Conservation (phyloP, 129 eudicot species). For the Centrapalus pauciflorus region DNA sequence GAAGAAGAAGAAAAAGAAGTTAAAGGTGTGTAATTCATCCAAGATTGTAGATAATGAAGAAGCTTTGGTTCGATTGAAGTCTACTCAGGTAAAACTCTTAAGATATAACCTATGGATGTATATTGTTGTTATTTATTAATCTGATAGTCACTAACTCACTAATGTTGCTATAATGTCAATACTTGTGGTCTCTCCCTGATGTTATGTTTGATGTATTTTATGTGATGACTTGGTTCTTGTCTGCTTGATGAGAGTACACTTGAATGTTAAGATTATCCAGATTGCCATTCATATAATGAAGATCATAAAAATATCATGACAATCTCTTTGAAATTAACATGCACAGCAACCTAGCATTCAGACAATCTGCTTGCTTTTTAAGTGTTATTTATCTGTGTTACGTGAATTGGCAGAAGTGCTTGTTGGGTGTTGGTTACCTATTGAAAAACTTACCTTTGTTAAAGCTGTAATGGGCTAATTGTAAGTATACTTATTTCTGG, state of each 20-base stretch:
- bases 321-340: not conserved
- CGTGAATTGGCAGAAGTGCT: not conserved
- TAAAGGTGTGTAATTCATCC: slow-evolving; percentile 22
- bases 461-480: too few relatives aligned
- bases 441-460: too few relatives aligned
- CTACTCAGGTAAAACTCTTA: slow-evolving; percentile 16
- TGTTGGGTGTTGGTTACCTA: not conserved
- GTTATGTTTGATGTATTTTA: not conserved
- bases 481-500: not conserved
- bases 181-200: not conserved
- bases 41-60: slow-evolving; percentile 21
- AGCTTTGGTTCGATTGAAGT: slow-evolving; percentile 2
- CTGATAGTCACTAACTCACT: too few relatives aligned
- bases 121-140: too few relatives aligned
- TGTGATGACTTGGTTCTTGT: not conserved
- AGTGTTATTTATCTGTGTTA: not conserved
- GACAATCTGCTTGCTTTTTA: too few relatives aligned
- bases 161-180: not conserved
- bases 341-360: not conserved
- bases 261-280: not conserved
- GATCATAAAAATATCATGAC: not conserved
- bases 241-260: not conserved
- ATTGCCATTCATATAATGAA: not conserved
- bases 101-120: not conserved
- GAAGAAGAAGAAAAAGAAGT: slow-evolving; percentile 16